Evolutionary conservation across 768 basidiomycete genomes (phyloP).

Genomic region (Suillus occidentalis): DNA sequence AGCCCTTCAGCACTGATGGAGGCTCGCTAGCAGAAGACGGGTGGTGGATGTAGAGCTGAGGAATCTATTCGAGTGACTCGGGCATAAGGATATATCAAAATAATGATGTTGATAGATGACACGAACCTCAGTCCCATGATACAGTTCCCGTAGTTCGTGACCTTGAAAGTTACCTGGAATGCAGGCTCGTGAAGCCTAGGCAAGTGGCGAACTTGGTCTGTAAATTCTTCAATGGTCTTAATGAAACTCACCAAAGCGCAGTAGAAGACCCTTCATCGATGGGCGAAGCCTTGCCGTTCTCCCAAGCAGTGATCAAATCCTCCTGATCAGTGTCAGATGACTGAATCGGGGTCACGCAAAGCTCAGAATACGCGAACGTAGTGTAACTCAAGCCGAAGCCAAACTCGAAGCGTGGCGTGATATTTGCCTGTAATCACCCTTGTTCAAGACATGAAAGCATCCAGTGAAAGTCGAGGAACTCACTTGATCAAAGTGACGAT

Average conservation of each 20-base stretch:
- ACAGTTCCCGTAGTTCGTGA: constrained; percentile 38
- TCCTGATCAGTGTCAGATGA: constrained; percentile 22
- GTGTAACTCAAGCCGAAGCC: constrained; percentile 45
- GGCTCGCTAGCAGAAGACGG: constrained; percentile 60
- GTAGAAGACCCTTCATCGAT: constrained; percentile 53
- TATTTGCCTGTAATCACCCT: constrained; percentile 48
- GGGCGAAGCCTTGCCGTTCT: constrained; percentile 49
- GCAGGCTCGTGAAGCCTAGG: constrained; percentile 29
- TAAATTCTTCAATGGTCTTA: constrained; percentile 17
- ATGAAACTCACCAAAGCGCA: constrained; percentile 47
- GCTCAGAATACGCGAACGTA: constrained; percentile 38
- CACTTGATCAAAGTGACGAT: constrained; percentile 61
- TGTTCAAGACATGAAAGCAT: not conserved
- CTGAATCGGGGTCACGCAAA: constrained; percentile 38
- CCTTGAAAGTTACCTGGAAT: constrained; percentile 32
- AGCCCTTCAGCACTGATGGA: constrained; percentile 63
- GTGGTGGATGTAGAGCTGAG: constrained; percentile 69
- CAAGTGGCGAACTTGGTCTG: not conserved
- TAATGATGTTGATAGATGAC: not conserved
- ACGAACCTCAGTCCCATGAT: constrained; percentile 29
- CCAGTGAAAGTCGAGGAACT: constrained; percentile 18
- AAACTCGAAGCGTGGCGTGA: constrained; percentile 61
- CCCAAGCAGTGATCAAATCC: constrained; percentile 47
- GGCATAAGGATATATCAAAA: constrained; percentile 1
- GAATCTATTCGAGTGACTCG: constrained; percentile 41